phyloP scores from a whole-genome alignment of 2,329 filamentous ascomycete genomes.

The Scytalidium sp. region DNA sequence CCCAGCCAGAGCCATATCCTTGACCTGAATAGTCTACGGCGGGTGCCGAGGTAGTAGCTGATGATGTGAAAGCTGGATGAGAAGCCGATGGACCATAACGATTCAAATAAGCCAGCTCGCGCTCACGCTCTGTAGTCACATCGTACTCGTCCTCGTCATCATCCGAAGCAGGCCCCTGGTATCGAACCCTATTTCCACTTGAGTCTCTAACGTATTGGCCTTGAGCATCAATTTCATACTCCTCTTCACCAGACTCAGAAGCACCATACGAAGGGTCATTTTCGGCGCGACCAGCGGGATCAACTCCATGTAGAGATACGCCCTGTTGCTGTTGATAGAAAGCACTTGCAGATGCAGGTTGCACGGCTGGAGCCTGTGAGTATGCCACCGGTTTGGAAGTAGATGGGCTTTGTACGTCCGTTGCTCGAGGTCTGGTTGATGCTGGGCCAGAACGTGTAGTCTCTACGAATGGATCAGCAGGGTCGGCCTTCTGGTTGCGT shows the following conservation, averaged over 20 bases:
- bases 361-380: constrained; percentile 39
- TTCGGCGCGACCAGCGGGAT: constrained; percentile 36
- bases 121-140: constrained; percentile 29
- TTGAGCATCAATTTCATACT: constrained; percentile 63
- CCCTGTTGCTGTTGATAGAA: constrained; percentile 44
- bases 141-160: constrained; percentile 55
- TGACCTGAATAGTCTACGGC: constrained; percentile 63
- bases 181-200: constrained; percentile 56
- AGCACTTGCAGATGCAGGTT: constrained; percentile 33
- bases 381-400: constrained; percentile 32
- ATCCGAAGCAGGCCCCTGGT: constrained; percentile 46
- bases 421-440: constrained; percentile 19
- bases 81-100: constrained; percentile 15
- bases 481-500: constrained; percentile 46
- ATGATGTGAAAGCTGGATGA: not conserved
- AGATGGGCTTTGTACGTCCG: constrained; percentile 12
- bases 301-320: constrained; percentile 22
- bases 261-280: constrained; percentile 43
- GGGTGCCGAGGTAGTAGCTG: not conserved
- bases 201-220: constrained; percentile 61
- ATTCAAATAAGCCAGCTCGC: constrained; percentile 19
- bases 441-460: constrained; percentile 20
- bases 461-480: constrained; percentile 63
- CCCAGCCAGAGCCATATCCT: constrained; percentile 67
- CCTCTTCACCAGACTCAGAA: constrained; percentile 56